Evolutionary conservation across 805 yeast species (phyloP), one percentile per base, ranked within the genome.

Genomic region (Candida tallmaniae): DNA sequence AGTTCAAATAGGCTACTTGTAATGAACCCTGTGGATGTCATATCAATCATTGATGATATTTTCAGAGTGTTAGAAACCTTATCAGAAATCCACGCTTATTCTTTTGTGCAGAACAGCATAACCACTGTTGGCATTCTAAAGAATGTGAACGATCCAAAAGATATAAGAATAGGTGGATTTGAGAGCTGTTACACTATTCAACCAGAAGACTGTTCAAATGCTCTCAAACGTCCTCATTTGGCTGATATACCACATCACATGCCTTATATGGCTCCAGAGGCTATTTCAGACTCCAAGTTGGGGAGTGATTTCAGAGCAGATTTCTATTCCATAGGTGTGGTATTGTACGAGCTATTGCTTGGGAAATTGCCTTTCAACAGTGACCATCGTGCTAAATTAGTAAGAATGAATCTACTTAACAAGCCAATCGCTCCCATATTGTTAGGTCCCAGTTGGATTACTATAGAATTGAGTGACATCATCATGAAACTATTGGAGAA

Each of bases 231-330:
- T 21, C 48, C 60, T n/a, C 67, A 70, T 39, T 51, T 63, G 38
- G 46, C 54, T 34, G 56, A 54, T 20, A 51, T 69, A 11, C 56
- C 59, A 2, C 64, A 61, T 19, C 55, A 64, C 38, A 47, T 72
- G 14, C 73, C 74, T 1, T 74, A 65, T 42, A 62, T 70, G 41
- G 66, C 77, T 1, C 79, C 79, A 1, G 79, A 74, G 46, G 58
- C 65, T 5, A 61, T 71, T 16, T 68, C 73, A 1, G 63, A 61
- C 18, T 39, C 47, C 8, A 53, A 53, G 20, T 48, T 59, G 10
- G 48, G 59, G 4, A 71, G 68, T 14, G 76, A 73, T 40, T 63
- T 52, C 44, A 54, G 74, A 30, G 60, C 78, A 0, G 78, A 74
- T 46, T 56, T 70, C 30, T 74, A 73, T 47, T 59, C 73, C 19